Conservation (phyloP, 805 yeast genomes). For the Pichia ethanolica region DNA sequence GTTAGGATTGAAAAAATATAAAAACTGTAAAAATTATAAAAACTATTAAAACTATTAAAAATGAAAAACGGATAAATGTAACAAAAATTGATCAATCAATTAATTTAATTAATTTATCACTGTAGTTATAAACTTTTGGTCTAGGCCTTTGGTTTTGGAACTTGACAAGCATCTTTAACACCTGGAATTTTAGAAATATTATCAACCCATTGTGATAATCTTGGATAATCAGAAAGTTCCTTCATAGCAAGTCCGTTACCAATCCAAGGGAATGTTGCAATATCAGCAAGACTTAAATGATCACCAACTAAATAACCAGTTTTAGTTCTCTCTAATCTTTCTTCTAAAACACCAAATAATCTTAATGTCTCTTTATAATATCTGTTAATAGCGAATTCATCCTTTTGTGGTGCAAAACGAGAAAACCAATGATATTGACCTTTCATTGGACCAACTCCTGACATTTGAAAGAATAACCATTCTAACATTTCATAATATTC, state of each 20-base stretch:
- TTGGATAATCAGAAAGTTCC: constrained; percentile 30
- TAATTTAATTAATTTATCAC: too few relatives aligned
- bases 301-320: constrained; percentile 55
- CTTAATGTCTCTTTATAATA: constrained; percentile 45
- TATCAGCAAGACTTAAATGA: constrained; percentile 52
- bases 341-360: constrained; percentile 47
- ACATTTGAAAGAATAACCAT: constrained; percentile 50
- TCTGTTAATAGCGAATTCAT: constrained; percentile 47
- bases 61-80: too few relatives aligned
- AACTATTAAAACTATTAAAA: too few relatives aligned
- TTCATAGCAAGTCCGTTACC: not conserved
- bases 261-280: constrained; percentile 44
- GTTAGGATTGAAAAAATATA: too few relatives aligned
- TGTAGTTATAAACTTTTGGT: too few relatives aligned
- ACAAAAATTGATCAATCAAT: too few relatives aligned
- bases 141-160: constrained; percentile 12
- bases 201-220: constrained; percentile 34
- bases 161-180: constrained; percentile 25
- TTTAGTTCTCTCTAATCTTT: constrained; percentile 37
- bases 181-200: constrained; percentile 27
- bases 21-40: too few relatives aligned
- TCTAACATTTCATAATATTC: constrained; percentile 46
- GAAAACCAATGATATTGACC: constrained; percentile 52
- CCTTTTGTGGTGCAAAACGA: constrained; percentile 39
- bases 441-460: constrained; percentile 54